Evolutionary conservation across 1,139 yeast species (phyloP).

Genomic region (Pichia inconspicua): DNA sequence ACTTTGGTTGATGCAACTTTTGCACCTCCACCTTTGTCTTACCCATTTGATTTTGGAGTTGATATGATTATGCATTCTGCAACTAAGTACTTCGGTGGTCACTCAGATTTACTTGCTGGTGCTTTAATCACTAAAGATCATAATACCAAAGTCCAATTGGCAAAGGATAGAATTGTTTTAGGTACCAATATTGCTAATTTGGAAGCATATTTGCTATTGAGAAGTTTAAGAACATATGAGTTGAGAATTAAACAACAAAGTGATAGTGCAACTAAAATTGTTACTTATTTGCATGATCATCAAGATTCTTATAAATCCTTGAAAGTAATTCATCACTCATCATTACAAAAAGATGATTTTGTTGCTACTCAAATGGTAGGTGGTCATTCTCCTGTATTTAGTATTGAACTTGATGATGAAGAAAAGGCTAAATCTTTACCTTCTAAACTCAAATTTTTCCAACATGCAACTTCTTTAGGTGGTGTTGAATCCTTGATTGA

Average conservation of each 20-base stretch:
- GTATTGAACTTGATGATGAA: slow-evolving; percentile 46
- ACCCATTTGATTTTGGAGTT: slow-evolving; percentile 76
- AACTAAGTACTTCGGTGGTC: slow-evolving; percentile 89
- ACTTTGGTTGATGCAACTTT: slow-evolving; percentile 86
- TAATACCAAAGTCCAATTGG: slow-evolving; percentile 38
- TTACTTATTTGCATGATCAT: slow-evolving; percentile 48
- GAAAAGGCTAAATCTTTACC: slow-evolving; percentile 61
- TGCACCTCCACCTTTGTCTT: slow-evolving; percentile 79
- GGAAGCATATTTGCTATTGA: slow-evolving; percentile 63
- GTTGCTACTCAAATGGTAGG: slow-evolving; percentile 56
- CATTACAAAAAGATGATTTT: slow-evolving; percentile 60
- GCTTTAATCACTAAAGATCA: slow-evolving; percentile 55
- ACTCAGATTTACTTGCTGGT: slow-evolving; percentile 86
- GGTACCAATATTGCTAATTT: slow-evolving; percentile 77
- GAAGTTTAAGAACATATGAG: slow-evolving; percentile 76
- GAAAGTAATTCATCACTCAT: slow-evolving; percentile 55
- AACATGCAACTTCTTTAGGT: slow-evolving; percentile 89
- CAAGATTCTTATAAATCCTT: slow-evolving; percentile 41
- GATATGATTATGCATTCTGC: slow-evolving; percentile 86
- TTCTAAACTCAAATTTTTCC: slow-evolving; percentile 57
- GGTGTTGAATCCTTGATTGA: slow-evolving; percentile 90
- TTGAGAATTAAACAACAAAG: slow-evolving; percentile 63
- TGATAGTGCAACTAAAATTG: slow-evolving; percentile 54
- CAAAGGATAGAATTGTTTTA: slow-evolving; percentile 53
- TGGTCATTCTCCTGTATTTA: slow-evolving; percentile 69